Conservation (phyloP, 2,329 filamentous ascomycete species). For the Paecilomyces sp. region DNA sequence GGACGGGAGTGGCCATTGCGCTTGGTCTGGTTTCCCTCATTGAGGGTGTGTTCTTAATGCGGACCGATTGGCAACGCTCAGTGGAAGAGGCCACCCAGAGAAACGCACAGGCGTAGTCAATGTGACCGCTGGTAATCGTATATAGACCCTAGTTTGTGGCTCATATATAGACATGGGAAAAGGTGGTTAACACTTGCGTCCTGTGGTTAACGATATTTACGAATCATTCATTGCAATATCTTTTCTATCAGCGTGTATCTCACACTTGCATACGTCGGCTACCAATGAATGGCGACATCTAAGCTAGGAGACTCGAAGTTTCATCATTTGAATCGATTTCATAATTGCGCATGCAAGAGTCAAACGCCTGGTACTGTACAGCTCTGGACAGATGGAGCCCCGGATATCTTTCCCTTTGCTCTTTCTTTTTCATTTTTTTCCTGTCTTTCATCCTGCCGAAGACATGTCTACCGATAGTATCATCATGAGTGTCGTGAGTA, state of each 20-base stretch:
- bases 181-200: not conserved
- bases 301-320: not conserved
- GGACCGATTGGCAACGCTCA: constrained; percentile 50
- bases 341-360: not conserved
- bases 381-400: constrained; percentile 8
- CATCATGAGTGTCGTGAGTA: no score
- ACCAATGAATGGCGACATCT: not conserved
- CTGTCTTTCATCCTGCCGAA: constrained; percentile 6
- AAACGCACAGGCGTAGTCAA: constrained; percentile 39
- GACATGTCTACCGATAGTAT: not conserved
- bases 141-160: not conserved
- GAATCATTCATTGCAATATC: not conserved
- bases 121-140: not conserved
- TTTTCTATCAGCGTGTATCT: not conserved
- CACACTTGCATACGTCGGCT: not conserved
- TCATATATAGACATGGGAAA: not conserved
- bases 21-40: constrained; percentile 51
- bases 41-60: constrained; percentile 51
- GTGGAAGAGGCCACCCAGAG: constrained; percentile 54
- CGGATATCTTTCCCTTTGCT: constrained; percentile 15
- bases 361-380: not conserved
- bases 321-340: not conserved
- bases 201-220: not conserved
- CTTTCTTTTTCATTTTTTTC: not conserved
- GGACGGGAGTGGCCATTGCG: constrained; percentile 70